A percentile compares a stretch with the other conserved stretches of the same genome.
phyloP scores from a whole-genome alignment of 2,329 filamentous ascomycete species.

The Dothiorella sarmentorum region DNA sequence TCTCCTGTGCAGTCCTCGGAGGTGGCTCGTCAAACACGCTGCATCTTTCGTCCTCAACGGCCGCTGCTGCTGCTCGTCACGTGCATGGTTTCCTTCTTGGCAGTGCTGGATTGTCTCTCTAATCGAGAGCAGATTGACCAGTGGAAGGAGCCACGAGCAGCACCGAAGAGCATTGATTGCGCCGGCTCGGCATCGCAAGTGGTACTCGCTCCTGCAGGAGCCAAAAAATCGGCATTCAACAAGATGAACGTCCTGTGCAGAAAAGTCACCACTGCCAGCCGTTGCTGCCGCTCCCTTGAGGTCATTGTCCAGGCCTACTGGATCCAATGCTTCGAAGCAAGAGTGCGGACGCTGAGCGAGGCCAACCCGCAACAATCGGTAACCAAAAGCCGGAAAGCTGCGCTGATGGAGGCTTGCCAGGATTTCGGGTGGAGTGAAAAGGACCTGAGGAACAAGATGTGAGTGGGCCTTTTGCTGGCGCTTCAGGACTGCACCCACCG shows the following conservation, averaged over 20 bases:
- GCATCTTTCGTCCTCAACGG: too few species aligned
- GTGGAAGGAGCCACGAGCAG: constrained; percentile 1
- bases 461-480: not conserved
- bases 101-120: too few species aligned
- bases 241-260: constrained; percentile 44
- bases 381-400: constrained; percentile 51
- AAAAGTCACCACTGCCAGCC: constrained; percentile 49
- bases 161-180: not conserved
- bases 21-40: too few species aligned
- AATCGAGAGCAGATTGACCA: constrained; percentile 23
- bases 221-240: constrained; percentile 29
- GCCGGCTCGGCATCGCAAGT: not conserved
- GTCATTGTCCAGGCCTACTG: constrained; percentile 58
- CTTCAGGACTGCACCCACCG: too few species aligned
- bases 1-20: not conserved
- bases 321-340: constrained; percentile 54
- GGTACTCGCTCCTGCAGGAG: not conserved
- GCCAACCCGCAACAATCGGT: constrained; percentile 41
- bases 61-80: not conserved
- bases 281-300: constrained; percentile 55
- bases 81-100: not conserved
- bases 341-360: constrained; percentile 43
- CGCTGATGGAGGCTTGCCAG: constrained; percentile 52
- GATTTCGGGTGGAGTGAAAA: constrained; percentile 57
- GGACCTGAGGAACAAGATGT: constrained; percentile 52